Evolutionary conservation across 768 basidiomycete species (phyloP).

Genomic region (Candolleomyces aberdarensis): DNA sequence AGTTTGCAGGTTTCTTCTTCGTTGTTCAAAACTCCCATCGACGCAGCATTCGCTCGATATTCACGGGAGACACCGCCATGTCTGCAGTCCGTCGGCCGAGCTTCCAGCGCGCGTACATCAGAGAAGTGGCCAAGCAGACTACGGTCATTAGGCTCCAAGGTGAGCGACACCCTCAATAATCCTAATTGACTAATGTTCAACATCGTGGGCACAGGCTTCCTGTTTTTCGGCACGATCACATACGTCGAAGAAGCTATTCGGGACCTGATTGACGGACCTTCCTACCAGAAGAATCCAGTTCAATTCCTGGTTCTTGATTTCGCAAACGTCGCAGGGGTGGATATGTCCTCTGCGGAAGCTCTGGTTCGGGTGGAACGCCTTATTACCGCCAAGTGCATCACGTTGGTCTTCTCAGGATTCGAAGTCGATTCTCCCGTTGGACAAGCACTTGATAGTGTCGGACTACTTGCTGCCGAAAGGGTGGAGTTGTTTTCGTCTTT

Average conservation of each 20-base stretch:
- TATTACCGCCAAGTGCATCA: conserved; percentile 69
- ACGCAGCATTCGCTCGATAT: conserved; percentile 77
- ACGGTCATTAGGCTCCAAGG: conserved; percentile 87
- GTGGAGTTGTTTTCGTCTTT: conserved; percentile 66
- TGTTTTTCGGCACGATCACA: conserved; percentile 93
- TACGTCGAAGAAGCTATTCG: conserved; percentile 87
- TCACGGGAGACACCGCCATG: conserved; percentile 79
- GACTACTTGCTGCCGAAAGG: conserved; percentile 68
- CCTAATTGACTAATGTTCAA: neutral
- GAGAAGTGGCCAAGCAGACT: conserved; percentile 91
- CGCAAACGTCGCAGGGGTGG: conserved; percentile 81
- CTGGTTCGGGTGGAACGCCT: conserved; percentile 89
- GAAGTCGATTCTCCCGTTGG: conserved; percentile 60
- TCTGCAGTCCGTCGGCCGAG: conserved; percentile 91
- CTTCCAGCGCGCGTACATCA: conserved; percentile 84
- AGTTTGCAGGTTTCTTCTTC: conserved; percentile 76
- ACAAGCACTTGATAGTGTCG: conserved; percentile 73
- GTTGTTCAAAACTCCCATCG: conserved; percentile 93
- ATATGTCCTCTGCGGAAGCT: conserved; percentile 94
- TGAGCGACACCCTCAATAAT: conserved; percentile 13
- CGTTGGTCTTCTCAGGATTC: conserved; percentile 88
- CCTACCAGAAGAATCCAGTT: conserved; percentile 73
- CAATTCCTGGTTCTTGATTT: conserved; percentile 91
- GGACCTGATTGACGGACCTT: conserved; percentile 62
- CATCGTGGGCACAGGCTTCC: conserved; percentile 71